Conservation (phyloP, 495 filamentous ascomycete species). For the Echria macrotheca region DNA sequence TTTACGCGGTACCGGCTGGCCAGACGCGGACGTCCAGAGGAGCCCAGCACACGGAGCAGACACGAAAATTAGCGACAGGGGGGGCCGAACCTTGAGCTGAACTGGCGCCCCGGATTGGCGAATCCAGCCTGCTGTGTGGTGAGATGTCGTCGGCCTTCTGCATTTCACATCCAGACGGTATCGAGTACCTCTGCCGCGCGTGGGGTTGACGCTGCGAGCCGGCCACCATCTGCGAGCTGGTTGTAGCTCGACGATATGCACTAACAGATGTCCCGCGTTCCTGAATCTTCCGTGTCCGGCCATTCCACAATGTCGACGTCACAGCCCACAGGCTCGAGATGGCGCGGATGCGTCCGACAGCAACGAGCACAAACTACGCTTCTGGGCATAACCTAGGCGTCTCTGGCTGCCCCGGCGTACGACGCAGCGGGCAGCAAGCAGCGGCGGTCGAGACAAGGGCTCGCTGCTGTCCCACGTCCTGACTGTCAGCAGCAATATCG, state of each 20-base stretch:
- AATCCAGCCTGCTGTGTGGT: neutral
- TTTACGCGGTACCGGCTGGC: slow-evolving; percentile 1
- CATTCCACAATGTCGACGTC: neutral
- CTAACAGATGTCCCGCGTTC: neutral
- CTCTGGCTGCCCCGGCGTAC: neutral
- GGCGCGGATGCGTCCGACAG: too few relatives aligned
- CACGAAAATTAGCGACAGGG: slow-evolving; percentile 10
- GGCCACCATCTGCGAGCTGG: slow-evolving; percentile 3
- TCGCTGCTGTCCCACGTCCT: too few relatives aligned
- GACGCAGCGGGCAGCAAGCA: neutral
- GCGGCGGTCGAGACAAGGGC: too few relatives aligned
- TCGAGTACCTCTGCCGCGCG: neutral
- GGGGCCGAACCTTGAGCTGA: slow-evolving; percentile 5
- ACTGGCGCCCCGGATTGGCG: slow-evolving; percentile 10
- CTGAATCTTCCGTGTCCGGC: neutral
- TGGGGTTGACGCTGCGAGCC: slow-evolving; percentile 1
- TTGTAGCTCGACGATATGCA: neutral
- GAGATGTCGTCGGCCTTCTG: neutral
- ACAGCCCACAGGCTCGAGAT: too few relatives aligned
- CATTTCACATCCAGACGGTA: neutral
- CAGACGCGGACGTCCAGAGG: neutral
- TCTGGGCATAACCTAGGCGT: too few relatives aligned
- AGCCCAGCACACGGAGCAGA: neutral
- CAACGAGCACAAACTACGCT: too few relatives aligned
- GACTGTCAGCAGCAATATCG: too few relatives aligned